Evolutionary conservation across 2,329 filamentous ascomycete species (phyloP).

Genomic region (Diaporthe velutina): DNA sequence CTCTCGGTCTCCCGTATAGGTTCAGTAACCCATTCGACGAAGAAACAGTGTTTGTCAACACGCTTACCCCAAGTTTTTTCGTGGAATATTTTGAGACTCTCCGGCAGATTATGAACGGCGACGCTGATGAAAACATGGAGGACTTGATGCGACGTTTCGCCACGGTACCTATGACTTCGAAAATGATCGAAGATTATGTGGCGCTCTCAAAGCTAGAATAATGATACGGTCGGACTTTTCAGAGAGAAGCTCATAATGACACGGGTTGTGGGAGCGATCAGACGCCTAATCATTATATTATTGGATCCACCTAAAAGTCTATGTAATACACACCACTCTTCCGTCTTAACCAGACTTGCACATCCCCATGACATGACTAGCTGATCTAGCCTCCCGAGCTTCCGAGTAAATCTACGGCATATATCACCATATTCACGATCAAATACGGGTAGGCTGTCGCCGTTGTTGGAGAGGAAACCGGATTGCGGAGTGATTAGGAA

Average conservation of each 20-base stretch:
- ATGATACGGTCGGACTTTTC: background rate
- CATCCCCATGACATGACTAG: too few species aligned
- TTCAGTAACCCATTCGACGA: constrained; percentile 5
- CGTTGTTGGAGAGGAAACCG: background rate
- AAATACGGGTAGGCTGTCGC: background rate
- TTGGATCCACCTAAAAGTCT: background rate
- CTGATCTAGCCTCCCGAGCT: too few species aligned
- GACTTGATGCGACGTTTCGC: background rate
- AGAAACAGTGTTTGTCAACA: background rate
- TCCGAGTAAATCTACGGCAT: background rate
- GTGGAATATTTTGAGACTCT: background rate
- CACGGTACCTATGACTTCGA: background rate
- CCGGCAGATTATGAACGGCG: background rate
- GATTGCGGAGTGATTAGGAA: background rate
- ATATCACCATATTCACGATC: background rate
- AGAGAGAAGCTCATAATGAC: background rate
- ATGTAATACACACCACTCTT: background rate
- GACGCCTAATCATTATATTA: background rate
- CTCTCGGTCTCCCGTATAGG: background rate
- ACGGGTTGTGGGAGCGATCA: background rate
- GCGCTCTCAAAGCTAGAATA: background rate
- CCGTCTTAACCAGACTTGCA: too few species aligned
- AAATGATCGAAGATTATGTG: background rate
- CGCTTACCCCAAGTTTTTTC: background rate
- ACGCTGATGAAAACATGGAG: background rate